These are phyloP conservation scores for Larix kaempferi DNA, from an alignment of 75 land plant species.

Conservation along the genomic window DNA sequence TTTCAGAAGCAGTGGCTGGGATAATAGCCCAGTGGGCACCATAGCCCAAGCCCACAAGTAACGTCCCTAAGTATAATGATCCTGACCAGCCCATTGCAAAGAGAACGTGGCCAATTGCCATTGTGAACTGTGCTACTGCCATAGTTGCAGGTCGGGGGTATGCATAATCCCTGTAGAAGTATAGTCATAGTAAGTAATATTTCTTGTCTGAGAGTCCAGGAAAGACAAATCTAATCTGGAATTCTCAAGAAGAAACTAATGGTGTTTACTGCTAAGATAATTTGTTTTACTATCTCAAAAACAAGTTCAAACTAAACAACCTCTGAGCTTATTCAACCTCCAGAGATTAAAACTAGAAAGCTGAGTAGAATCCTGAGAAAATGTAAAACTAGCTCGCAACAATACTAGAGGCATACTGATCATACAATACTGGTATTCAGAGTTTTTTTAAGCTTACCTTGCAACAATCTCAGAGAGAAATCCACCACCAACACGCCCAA, in stretches of 20 bases:
- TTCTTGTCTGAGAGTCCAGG: background rate
- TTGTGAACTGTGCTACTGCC: constrained; percentile 25
- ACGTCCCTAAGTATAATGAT: constrained; percentile 35
- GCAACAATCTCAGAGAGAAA: constrained; percentile 43
- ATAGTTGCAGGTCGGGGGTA: constrained; percentile 32
- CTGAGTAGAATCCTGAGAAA: background rate
- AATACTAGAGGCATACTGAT: background rate
- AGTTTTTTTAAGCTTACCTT: constrained; percentile 21
- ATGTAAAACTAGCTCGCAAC: background rate
- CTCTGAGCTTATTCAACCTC: background rate
- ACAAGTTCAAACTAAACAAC: background rate
- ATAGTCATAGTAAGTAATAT: constrained; percentile 2
- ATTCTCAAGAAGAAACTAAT: no score
- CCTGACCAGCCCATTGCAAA: constrained; percentile 43
- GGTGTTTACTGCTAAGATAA: background rate
- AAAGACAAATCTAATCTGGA: background rate
- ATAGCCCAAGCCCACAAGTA: constrained; percentile 49
- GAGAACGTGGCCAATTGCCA: constrained; percentile 45
- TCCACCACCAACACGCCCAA: constrained; percentile 50
- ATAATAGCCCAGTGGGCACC: constrained; percentile 53
- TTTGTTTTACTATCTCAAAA: background rate
- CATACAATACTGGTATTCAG: background rate
- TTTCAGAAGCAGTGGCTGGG: constrained; percentile 47
- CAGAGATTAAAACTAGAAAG: background rate
- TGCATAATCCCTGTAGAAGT: constrained; percentile 35